These are phyloP conservation scores for Cryphonectria radicalis DNA, from an alignment of 2,329 filamentous ascomycete species.

Conservation along the genomic window DNA sequence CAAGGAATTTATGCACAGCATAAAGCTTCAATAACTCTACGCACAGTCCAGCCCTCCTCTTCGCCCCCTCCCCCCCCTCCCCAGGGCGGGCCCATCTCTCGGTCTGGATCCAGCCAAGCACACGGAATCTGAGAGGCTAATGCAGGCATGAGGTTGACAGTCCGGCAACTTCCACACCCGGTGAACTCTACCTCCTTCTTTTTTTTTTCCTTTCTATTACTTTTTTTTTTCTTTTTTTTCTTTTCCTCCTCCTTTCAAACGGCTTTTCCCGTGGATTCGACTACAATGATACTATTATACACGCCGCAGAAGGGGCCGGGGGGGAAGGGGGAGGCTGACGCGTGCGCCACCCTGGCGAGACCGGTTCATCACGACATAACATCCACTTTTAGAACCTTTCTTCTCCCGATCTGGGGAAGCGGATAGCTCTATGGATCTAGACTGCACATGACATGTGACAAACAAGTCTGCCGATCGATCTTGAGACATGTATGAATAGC, in stretches of 20 bases:
- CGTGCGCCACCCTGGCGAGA: neutral
- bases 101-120: neutral
- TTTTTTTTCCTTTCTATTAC: neutral
- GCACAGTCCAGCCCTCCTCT: neutral
- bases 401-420: neutral
- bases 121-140: neutral
- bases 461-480: neutral
- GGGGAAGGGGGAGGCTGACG: no score
- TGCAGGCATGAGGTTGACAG: neutral
- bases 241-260: neutral
- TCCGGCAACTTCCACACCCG: neutral
- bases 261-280: neutral
- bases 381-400: neutral
- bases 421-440: neutral
- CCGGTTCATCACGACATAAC: neutral
- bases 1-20: conserved; percentile 12
- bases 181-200: neutral
- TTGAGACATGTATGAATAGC: neutral
- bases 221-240: neutral
- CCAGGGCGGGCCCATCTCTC: neutral
- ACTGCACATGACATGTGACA: neutral
- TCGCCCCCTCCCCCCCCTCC: no score
- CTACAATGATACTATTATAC: neutral
- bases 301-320: neutral
- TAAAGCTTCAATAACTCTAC: neutral